A percentile compares a stretch with the other conserved stretches of the same genome.
Evolutionary conservation across 306 rosid species (phyloP).

Genomic region (Quercus variabilis): DNA sequence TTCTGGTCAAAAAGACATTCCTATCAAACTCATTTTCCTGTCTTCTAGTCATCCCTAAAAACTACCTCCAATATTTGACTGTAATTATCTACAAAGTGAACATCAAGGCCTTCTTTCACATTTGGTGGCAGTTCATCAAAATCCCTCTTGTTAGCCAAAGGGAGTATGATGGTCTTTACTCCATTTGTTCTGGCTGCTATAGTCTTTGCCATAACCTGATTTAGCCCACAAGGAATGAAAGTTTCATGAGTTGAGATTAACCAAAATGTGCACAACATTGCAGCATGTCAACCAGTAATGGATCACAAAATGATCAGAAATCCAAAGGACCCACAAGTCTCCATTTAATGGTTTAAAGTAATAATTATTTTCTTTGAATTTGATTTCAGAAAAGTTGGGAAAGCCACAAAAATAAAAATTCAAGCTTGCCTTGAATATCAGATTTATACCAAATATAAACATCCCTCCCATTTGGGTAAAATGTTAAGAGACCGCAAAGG

Average conservation of each 20-base stretch:
- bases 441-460: neutral
- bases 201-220: conserved; percentile 94
- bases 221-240: conserved; percentile 22
- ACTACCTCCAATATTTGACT: conserved; percentile 69
- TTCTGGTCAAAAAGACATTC: no score
- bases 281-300: neutral
- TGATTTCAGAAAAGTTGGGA: neutral
- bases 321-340: neutral
- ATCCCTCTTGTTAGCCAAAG: conserved; percentile 89
- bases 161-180: conserved; percentile 80
- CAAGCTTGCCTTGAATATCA: neutral
- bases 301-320: neutral
- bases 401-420: neutral
- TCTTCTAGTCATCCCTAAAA: conserved; percentile 38
- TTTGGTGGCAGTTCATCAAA: conserved; percentile 15
- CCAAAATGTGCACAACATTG: neutral
- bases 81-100: conserved; percentile 88
- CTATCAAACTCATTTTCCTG: no score
- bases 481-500: neutral
- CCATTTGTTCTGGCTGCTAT: conserved; percentile 86
- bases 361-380: neutral
- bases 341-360: neutral
- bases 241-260: conserved; percentile 17
- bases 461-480: neutral
- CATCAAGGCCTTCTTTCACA: conserved; percentile 91